Conservation (phyloP, 75 land plant species). For the Cryptomeria japonica region DNA sequence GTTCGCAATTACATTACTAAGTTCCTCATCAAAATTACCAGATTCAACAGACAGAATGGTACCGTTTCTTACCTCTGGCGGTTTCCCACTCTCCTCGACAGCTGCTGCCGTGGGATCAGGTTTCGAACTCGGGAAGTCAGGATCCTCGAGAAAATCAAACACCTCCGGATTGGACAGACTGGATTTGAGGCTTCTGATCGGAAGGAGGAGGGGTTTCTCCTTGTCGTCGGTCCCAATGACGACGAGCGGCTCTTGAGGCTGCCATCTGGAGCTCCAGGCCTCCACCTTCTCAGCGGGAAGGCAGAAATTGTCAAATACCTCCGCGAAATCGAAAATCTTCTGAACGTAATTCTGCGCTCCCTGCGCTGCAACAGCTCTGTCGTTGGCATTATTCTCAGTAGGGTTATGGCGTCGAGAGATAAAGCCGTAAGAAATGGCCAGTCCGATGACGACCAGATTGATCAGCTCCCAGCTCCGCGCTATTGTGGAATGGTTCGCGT, state of each 20-base stretch:
- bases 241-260: conserved; percentile 24
- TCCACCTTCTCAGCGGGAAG: conserved; percentile 17
- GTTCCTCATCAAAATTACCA: not conserved
- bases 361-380: conserved; percentile 11
- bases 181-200: conserved; percentile 42
- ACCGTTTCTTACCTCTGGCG: conserved; percentile 2
- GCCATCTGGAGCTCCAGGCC: conserved; percentile 30
- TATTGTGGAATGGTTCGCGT: conserved; percentile 22
- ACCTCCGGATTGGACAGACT: conserved; percentile 3
- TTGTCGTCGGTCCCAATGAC: conserved; percentile 15
- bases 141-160: not conserved
- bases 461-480: conserved; percentile 53
- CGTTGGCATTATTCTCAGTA: conserved; percentile 15
- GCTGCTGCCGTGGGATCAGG: not conserved
- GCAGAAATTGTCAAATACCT: conserved; percentile 39
- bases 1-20: not conserved
- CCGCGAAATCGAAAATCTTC: conserved; percentile 29
- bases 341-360: conserved; percentile 19
- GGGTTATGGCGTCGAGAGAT: conserved; percentile 26
- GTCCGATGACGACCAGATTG: conserved; percentile 45
- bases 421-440: conserved; percentile 61
- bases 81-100: not conserved
- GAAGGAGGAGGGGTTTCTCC: conserved; percentile 32
- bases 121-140: not conserved
- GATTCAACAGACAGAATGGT: not conserved